Base-by-base conservation (phyloP, 306 rosid genomes). In the Pueraria montana region DNA sequence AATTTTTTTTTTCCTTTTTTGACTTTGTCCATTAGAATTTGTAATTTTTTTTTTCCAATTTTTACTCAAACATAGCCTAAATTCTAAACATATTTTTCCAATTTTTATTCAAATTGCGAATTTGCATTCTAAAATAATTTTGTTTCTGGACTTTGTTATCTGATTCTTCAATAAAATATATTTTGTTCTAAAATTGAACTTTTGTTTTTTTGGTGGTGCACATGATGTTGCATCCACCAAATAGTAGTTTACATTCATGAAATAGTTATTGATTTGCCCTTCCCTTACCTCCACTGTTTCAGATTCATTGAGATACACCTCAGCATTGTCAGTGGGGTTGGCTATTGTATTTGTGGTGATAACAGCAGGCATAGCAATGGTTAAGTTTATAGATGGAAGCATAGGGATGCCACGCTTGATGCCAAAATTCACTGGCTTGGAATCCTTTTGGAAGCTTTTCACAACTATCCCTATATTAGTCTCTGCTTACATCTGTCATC, bases 401-500 rank as follows among this genome's bases (percentile, higher is more conserved):
- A 61, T 61, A 11, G 38, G 17, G 8, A 61, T 61, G 67, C 38
- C 67, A 12, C 67, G 67, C 0, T 61, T 61, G 5, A 61, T 61
- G 67, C 38, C 67, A 61, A 24, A 61, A 12, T 61, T 61, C 67
- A 61, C 67, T 24, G 67, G 38, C 36, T 9, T 26, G 7, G 38
- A 61, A 4, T 61, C 67, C 38, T 61, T 61, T 61, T 61, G 67
- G 67, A 61, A 61, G 38, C 67, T 61, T 61, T 61, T 61, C 67
- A 61, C 67, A 11, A 12, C 34, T 26, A 61, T 61, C 9, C 67
- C 67, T 12, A 26, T 61, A 24, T 61, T 61, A 26, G 67, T 61
- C 34, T 61, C 67, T 61, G 67, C 67, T 61, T 61, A 24, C 67
- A 61, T 24, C 67, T 61, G 67, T 61, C 67, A 61, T 26, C 67